Percentiles rank a stretch among this genome's conserved stretches.
phyloP scores from a whole-genome alignment of 1,139 yeast genomes.

The Protomyces pachydermus region DNA sequence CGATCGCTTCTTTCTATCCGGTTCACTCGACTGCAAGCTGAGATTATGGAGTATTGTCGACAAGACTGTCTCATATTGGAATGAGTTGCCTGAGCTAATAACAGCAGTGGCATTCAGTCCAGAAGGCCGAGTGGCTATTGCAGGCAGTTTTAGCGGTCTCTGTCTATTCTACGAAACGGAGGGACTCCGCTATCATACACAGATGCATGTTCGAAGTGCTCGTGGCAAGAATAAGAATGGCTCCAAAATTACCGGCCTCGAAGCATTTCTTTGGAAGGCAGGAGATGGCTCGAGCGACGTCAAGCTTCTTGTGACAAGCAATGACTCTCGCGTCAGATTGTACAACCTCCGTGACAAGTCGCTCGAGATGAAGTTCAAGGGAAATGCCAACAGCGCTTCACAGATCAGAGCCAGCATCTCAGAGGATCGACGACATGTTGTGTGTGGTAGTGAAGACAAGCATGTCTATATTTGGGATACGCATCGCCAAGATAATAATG shows the following conservation, averaged over 20 bases:
- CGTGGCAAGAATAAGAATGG: slow-evolving; percentile 37
- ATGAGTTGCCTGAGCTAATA: slow-evolving; percentile 48
- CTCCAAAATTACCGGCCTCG: slow-evolving; percentile 53
- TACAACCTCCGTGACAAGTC: slow-evolving; percentile 54
- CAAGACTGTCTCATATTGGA: slow-evolving; percentile 50
- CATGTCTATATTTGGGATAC: slow-evolving; percentile 60
- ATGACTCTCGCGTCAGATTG: slow-evolving; percentile 72
- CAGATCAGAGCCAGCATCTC: slow-evolving; percentile 65
- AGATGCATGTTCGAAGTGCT: slow-evolving; percentile 49
- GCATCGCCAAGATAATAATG: slow-evolving; percentile 31
- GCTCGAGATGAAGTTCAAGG: slow-evolving; percentile 65
- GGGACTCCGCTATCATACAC: slow-evolving; percentile 53
- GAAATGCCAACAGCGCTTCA: slow-evolving; percentile 63
- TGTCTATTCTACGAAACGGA: slow-evolving; percentile 59
- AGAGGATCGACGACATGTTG: slow-evolving; percentile 48
- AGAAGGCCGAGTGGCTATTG: slow-evolving; percentile 58
- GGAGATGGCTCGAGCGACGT: slow-evolving; percentile 30
- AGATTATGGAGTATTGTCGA: slow-evolving; percentile 83
- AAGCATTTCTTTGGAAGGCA: slow-evolving; percentile 34
- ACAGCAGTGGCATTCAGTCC: slow-evolving; percentile 71
- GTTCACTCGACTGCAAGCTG: slow-evolving; percentile 73
- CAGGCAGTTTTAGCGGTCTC: slow-evolving; percentile 80
- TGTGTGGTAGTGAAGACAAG: slow-evolving; percentile 48
- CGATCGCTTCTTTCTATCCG: slow-evolving; percentile 80
- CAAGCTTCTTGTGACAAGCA: slow-evolving; percentile 49